Percentiles rank a stretch among this genome's conserved stretches.
These are phyloP conservation scores for Verbascum thapsus DNA, from an alignment of 257 asterid species.

Conservation along the genomic window DNA sequence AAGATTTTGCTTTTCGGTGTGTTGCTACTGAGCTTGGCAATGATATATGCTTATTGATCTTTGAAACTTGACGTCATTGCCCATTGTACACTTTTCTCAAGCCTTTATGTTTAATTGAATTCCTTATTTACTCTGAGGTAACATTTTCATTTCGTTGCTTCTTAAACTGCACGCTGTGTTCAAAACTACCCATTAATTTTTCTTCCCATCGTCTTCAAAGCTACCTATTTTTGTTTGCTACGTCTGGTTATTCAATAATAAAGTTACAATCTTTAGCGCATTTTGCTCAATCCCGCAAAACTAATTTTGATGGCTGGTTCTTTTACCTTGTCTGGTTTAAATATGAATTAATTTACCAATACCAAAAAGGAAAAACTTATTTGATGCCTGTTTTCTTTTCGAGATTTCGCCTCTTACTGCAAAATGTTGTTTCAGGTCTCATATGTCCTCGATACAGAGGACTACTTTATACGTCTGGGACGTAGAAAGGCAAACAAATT, in stretches of 20 bases:
- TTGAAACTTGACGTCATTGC: neutral
- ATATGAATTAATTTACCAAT: no score
- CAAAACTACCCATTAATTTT: no score
- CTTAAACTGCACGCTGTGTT: neutral
- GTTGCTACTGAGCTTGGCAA: neutral
- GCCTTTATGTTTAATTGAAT: slow-evolving; percentile 7
- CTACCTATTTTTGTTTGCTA: neutral
- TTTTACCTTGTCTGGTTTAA: neutral
- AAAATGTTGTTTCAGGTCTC: slow-evolving; percentile 61
- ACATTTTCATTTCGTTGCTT: neutral
- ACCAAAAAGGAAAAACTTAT: no score
- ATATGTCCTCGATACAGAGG: slow-evolving; percentile 92
- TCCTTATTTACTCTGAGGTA: neutral
- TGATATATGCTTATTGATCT: neutral
- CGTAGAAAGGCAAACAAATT: slow-evolving; percentile 43
- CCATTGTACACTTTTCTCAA: neutral
- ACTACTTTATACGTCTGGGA: slow-evolving; percentile 74
- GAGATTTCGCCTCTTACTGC: slow-evolving; percentile 16
- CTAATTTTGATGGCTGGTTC: slow-evolving; percentile 10
- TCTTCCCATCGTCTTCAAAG: slow-evolving; percentile 1
- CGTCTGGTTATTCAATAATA: slow-evolving; percentile 8
- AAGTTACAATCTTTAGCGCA: slow-evolving; percentile 4
- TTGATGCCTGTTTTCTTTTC: neutral
- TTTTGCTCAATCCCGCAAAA: slow-evolving; percentile 2
- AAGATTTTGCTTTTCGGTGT: neutral